These are phyloP conservation scores for Heracleum sosnowskyi DNA, from an alignment of 129 eudicot species.

Conservation along the genomic window DNA sequence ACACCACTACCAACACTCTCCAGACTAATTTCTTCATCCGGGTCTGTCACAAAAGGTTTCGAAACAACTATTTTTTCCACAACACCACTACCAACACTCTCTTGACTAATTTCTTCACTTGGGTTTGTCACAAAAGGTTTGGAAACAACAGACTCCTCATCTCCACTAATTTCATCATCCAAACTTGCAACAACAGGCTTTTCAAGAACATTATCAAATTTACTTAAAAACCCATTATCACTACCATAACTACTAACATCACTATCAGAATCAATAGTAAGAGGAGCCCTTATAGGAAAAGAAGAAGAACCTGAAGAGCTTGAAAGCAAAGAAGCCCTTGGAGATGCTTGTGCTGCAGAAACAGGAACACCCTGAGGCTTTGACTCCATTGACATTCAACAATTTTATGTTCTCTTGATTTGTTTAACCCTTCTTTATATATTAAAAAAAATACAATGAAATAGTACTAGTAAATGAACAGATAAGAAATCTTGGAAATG, in stretches of 20 bases:
- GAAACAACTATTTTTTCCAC: not conserved
- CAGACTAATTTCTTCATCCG: constrained; percentile 17
- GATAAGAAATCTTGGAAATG: not conserved
- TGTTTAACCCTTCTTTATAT: not conserved
- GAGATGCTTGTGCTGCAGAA: constrained; percentile 16
- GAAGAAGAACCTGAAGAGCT: constrained; percentile 46
- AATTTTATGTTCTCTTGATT: not conserved
- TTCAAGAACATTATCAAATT: constrained; percentile 15
- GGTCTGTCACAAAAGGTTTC: not conserved
- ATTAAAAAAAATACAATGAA: too few relatives aligned
- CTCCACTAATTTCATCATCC: constrained; percentile 23
- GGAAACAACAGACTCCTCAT: constrained; percentile 8
- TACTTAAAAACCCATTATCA: constrained; percentile 26
- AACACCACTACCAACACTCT: not conserved
- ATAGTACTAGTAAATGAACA: not conserved
- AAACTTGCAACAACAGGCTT: constrained; percentile 21
- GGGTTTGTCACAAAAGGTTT: not conserved
- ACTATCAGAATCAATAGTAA: constrained; percentile 65
- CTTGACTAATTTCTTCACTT: not conserved
- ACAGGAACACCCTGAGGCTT: constrained; percentile 12
- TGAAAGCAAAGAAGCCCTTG: constrained; percentile 20
- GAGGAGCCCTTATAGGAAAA: constrained; percentile 75
- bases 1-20: not conserved
- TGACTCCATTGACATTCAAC: constrained; percentile 33
- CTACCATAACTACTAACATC: constrained; percentile 42